phyloP scores from a whole-genome alignment of 345 rosid genomes.

The Lumnitzera racemosa region DNA sequence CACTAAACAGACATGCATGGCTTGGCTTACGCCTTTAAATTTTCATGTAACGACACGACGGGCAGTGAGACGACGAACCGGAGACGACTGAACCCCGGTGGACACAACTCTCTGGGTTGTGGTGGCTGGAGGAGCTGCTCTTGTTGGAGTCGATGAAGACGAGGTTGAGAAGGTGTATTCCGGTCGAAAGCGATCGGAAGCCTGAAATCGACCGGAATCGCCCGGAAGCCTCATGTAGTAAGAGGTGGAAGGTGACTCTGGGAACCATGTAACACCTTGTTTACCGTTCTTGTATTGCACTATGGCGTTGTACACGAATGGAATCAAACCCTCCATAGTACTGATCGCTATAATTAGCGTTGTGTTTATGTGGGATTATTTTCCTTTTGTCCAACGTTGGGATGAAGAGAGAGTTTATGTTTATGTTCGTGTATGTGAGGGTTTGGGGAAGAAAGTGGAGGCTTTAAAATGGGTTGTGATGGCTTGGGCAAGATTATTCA shows the following conservation, averaged over 20 bases:
- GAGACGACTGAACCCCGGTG: slow-evolving; percentile 45
- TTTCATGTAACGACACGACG: slow-evolving; percentile 41
- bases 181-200: slow-evolving; percentile 42
- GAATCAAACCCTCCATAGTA: slow-evolving; percentile 83
- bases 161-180: slow-evolving; percentile 29
- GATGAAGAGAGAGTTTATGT: not conserved
- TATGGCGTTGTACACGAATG: slow-evolving; percentile 54
- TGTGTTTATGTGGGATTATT: not conserved
- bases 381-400: not conserved
- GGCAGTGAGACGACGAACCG: slow-evolving; percentile 35
- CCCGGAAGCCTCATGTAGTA: slow-evolving; percentile 90
- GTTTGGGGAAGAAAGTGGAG: not conserved
- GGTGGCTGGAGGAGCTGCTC: slow-evolving; percentile 3
- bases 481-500: slow-evolving; percentile 46
- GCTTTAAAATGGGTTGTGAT: slow-evolving; percentile 26
- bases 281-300: slow-evolving; percentile 57
- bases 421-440: not conserved
- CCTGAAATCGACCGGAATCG: slow-evolving; percentile 65
- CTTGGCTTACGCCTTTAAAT: not conserved
- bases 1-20: not conserved
- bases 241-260: slow-evolving; percentile 58
- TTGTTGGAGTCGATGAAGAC: not conserved
- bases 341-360: not conserved
- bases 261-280: slow-evolving; percentile 36
- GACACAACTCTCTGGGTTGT: slow-evolving; percentile 37